A percentile compares a stretch with the other conserved stretches of the same genome.
Conservation (phyloP, 2,329 filamentous ascomycete genomes). For the Coniochaeta pulveracea region DNA sequence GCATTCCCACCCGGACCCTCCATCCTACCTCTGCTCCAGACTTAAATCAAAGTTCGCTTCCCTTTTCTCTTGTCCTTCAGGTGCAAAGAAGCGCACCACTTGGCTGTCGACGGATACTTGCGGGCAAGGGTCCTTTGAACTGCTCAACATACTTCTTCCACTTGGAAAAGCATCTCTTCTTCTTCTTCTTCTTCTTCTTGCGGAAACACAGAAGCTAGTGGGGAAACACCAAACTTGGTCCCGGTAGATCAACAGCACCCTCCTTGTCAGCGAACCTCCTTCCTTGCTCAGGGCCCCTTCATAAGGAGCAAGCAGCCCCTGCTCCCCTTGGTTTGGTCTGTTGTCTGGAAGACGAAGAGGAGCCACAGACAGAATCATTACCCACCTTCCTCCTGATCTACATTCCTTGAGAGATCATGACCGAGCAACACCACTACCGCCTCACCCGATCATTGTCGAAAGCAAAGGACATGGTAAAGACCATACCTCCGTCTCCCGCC, state of each 20-base stretch:
- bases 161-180: too few species aligned
- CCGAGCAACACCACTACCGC: slow-evolving; percentile 17
- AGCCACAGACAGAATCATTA: neutral
- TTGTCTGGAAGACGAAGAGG: slow-evolving; percentile 3
- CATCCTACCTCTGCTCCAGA: neutral
- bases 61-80: neutral
- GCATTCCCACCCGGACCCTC: neutral
- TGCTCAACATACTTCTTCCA: slow-evolving; percentile 1
- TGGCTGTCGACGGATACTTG: slow-evolving; percentile 2
- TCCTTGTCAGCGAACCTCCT: neutral
- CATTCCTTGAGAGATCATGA: too few species aligned
- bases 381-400: too few species aligned
- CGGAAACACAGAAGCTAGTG: too few species aligned
- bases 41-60: neutral
- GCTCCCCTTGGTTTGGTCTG: slow-evolving; percentile 1
- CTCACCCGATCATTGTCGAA: slow-evolving; percentile 2
- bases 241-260: slow-evolving; percentile 1
- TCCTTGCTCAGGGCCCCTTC: neutral
- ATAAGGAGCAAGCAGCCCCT: slow-evolving; percentile 1
- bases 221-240: neutral
- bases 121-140: slow-evolving; percentile 3
- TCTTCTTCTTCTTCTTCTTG: too few species aligned
- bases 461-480: slow-evolving; percentile 7
- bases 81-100: too few species aligned
- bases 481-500: slow-evolving; percentile 30